Evolutionary conservation across 2,329 filamentous ascomycete species (phyloP).

Genomic region (Venturia effusa): DNA sequence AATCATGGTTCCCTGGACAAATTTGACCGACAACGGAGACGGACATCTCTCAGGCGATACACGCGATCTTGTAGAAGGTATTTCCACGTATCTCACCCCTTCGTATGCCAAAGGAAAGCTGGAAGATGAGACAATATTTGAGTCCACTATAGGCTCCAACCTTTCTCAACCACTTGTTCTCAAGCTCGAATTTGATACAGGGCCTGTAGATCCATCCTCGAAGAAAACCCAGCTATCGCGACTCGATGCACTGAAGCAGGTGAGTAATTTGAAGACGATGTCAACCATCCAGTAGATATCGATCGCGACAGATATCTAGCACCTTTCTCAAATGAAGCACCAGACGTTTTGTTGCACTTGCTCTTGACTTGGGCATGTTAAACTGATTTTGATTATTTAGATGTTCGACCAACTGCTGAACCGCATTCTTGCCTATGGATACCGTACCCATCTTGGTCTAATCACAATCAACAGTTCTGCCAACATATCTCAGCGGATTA

Average conservation of each 20-base stretch:
- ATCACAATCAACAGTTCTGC: conserved; percentile 22
- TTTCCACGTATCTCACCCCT: neutral
- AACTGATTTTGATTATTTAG: conserved; percentile 25
- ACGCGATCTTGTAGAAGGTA: no score
- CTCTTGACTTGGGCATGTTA: conserved; percentile 11
- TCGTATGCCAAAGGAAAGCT: neutral
- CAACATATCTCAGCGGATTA: conserved; percentile 19
- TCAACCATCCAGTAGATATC: neutral
- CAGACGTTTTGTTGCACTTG: neutral
- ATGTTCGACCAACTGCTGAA: conserved; percentile 29
- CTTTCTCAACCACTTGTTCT: neutral
- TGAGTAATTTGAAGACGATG: neutral
- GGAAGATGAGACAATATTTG: neutral
- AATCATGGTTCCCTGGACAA: no score
- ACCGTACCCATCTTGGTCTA: conserved; percentile 26
- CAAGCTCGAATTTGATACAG: neutral
- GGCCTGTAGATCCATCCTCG: neutral
- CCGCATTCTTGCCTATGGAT: conserved; percentile 26
- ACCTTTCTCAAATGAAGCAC: neutral
- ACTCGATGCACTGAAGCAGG: conserved; percentile 9
- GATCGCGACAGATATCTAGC: neutral
- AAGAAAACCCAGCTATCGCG: conserved; percentile 16
- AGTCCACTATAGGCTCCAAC: neutral
- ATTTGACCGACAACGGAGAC: no score
- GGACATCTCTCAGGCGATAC: no score